phyloP scores from a whole-genome alignment of 768 basidiomycete species.

The Russula vinacea region DNA sequence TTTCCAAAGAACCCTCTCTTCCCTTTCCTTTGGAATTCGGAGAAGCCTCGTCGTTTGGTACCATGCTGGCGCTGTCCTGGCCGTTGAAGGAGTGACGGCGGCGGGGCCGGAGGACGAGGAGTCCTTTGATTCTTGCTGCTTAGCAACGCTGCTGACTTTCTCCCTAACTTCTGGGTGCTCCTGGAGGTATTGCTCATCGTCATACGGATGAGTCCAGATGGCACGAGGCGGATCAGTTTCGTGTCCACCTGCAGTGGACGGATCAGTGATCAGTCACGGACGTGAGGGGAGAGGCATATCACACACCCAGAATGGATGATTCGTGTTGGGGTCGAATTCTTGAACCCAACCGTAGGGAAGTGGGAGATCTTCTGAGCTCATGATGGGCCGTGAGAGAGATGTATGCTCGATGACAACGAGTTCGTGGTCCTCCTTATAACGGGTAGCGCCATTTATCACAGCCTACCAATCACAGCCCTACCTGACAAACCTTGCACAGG shows the following conservation, averaged over 20 bases:
- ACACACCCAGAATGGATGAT: conserved; percentile 52
- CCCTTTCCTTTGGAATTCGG: conserved; percentile 27
- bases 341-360: conserved; percentile 59
- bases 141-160: conserved; percentile 34
- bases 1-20: conserved; percentile 57
- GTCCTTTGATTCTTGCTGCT: not conserved
- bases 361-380: conserved; percentile 36
- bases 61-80: conserved; percentile 31
- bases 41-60: not conserved
- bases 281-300: not conserved
- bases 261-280: not conserved
- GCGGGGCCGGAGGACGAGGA: conserved; percentile 15
- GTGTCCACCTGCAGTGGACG: conserved; percentile 55
- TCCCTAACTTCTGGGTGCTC: conserved; percentile 50
- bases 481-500: not conserved
- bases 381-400: conserved; percentile 21
- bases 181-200: conserved; percentile 60
- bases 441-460: not conserved
- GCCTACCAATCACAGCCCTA: not conserved
- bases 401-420: not conserved
- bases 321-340: conserved; percentile 43
- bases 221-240: conserved; percentile 55
- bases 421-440: not conserved
- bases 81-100: conserved; percentile 30
- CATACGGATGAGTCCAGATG: conserved; percentile 71